Percentiles rank a stretch among this genome's conserved stretches.
phyloP scores from a whole-genome alignment of 768 basidiomycete species.

The Leccinum variicolor region DNA sequence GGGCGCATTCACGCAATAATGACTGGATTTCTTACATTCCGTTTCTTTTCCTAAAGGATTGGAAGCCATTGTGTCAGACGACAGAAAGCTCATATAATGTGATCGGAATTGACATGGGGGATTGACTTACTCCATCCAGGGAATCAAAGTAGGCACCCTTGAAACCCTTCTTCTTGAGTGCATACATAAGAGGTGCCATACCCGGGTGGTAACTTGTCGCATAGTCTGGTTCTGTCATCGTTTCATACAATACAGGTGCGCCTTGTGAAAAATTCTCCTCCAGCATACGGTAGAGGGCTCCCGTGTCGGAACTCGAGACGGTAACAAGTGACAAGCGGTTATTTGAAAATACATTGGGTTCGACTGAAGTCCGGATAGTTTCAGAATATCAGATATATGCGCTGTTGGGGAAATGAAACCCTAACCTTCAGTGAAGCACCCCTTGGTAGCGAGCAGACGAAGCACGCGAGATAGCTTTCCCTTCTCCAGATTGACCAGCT shows the following conservation, averaged over 20 bases:
- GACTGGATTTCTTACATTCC: slow-evolving; percentile 4
- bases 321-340: slow-evolving; percentile 32
- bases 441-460: slow-evolving; percentile 32
- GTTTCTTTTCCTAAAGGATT: slow-evolving; percentile 9
- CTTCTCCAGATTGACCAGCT: slow-evolving; percentile 21
- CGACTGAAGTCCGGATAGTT: slow-evolving; percentile 13
- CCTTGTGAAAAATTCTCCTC: slow-evolving; percentile 11
- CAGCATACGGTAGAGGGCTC: slow-evolving; percentile 7
- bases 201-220: slow-evolving; percentile 21
- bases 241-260: slow-evolving; percentile 20
- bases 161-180: slow-evolving; percentile 14
- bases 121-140: slow-evolving; percentile 18
- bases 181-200: slow-evolving; percentile 21
- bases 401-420: background rate
- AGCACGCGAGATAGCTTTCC: slow-evolving; percentile 29
- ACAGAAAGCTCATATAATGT: background rate
- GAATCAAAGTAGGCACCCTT: slow-evolving; percentile 21
- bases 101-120: background rate
- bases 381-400: background rate
- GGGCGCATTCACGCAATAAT: background rate
- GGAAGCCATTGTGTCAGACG: background rate
- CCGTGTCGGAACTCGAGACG: slow-evolving; percentile 8
- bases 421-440: background rate
- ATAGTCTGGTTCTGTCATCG: slow-evolving; percentile 24
- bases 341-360: slow-evolving; percentile 28